Evolutionary conservation across 1,284 basidiomycete species (phyloP), one percentile per base, ranked within the genome.

Genomic region (Sanguinoderma infundibulare): DNA sequence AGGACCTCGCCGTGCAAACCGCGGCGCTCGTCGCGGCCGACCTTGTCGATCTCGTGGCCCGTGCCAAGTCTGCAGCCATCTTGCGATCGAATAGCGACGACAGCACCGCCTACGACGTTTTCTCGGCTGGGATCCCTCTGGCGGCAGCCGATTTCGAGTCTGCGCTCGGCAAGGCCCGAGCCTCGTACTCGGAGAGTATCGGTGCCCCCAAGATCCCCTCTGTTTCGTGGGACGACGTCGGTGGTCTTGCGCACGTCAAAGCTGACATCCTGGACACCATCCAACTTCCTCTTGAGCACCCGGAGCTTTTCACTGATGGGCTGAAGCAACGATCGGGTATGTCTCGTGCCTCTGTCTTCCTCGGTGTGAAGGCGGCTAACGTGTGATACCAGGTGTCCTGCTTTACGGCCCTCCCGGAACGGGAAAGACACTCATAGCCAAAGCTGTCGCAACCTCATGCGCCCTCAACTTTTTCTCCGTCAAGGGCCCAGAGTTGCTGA

Each of bases 221-320:
- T 64, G 96, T 99, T 0, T 87, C 93, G 0, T 99, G 98, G 98
- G 95, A 98, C 76, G 98, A 99, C 73, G 92, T 99, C 15, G 98
- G 98, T 42, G 98, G 98, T 7, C 80, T 99, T 20, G 90, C 88
- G 1, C 80, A 83, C 63, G 95, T 98, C 61, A 99, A 98, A 76
- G 77, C 87, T 46, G 97, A 98, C 69, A 98, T 99, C 60, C 80
- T 99, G 67, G 97, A 99, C 70, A 99, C 97, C 17, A 94, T 99
- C 51, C 96, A 99, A 73, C 80, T 99, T 3, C 98, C 98, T 0
- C 80, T 99, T 28, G 94, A 98, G 62, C 89, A 95, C 72, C 97
- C 98, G 2, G 96, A 98, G 70, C 78, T 99, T 1, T 99, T 99
- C 76, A 85, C 89, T 5, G 89, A 92, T 62, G 97, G 97, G 1